Evolutionary conservation across 2,329 filamentous ascomycete genomes (phyloP), one percentile per base, ranked within the genome.

Genomic region (Fusarium torreyae): DNA sequence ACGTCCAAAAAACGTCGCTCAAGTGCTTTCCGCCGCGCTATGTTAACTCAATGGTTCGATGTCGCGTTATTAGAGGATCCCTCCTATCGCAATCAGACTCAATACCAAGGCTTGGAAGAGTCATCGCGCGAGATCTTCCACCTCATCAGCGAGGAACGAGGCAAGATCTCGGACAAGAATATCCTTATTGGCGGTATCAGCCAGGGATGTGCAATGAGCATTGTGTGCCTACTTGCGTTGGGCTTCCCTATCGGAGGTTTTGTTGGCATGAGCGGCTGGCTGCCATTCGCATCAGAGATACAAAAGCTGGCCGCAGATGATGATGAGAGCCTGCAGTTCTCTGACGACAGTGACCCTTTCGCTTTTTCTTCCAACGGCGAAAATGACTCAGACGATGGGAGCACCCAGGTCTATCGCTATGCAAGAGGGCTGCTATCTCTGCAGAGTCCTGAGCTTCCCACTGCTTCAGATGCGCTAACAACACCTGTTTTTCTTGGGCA

Each of bases 21-120:
- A 0, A 79, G 74, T 1, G 76, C 79, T 5, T 82, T 85, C 43
- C 80, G 83, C 8, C 79, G 81, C 4, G 75, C 78, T 0, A 75
- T 77, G 13, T 79, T 86, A 38, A 82, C 83, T 10, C 83, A 86
- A 70, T 88, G 86, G 85, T 87, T 86, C 63, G 81, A 88, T 66
- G 78, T 82, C 11, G 82, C 79, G 18, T 79, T 78, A 2, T 72
- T 85, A 0, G 66, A 77, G 0, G 76, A 84, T 38, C 83, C 80
- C 0, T 76, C 77, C 1, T 71, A 81, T n/a, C 77, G 80, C 39
- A 76, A 77, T 44, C 76, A 86, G 7, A 65, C 80, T 11, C 83
- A 87, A 71, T 44, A 83, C 2, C 73, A 81, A 5, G 85, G 85
- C 0, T 74, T 87, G 2, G 72, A 73, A 6, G 81, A 86, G 64